Evolutionary conservation across 768 basidiomycete genomes (phyloP).

Genomic region (Naganishia randhawae): DNA sequence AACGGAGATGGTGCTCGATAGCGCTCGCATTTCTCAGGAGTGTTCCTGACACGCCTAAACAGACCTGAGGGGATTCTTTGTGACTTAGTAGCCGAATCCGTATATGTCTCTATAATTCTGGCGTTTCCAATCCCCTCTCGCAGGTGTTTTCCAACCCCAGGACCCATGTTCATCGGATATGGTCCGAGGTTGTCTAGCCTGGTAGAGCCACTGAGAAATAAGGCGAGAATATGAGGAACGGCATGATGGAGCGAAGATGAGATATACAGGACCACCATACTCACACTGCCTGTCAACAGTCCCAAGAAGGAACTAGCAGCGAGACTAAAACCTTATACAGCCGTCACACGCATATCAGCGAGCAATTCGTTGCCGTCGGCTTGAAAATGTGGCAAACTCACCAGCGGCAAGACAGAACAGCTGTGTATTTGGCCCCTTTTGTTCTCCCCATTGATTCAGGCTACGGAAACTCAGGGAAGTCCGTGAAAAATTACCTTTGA

Average conservation of each 20-base stretch:
- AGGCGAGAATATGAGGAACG: neutral
- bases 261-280: neutral
- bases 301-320: conserved; percentile 12
- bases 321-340: conserved; percentile 17
- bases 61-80: neutral
- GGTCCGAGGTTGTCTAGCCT: neutral
- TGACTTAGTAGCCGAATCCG: neutral
- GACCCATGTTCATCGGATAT: neutral
- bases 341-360: neutral
- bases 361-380: neutral
- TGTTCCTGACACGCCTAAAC: neutral
- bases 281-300: conserved; percentile 3
- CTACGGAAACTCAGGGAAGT: neutral
- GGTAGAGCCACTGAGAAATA: neutral
- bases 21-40: neutral
- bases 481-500: neutral
- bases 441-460: conserved; percentile 16
- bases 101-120: neutral
- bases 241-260: neutral
- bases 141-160: neutral
- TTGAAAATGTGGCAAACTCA: neutral
- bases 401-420: conserved; percentile 21
- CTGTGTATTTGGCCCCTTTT: conserved; percentile 18
- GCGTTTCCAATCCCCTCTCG: neutral
- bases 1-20: neutral